These are phyloP conservation scores for Lotmaria passim DNA, from an alignment of 208 protist species.

Conservation along the genomic window DNA sequence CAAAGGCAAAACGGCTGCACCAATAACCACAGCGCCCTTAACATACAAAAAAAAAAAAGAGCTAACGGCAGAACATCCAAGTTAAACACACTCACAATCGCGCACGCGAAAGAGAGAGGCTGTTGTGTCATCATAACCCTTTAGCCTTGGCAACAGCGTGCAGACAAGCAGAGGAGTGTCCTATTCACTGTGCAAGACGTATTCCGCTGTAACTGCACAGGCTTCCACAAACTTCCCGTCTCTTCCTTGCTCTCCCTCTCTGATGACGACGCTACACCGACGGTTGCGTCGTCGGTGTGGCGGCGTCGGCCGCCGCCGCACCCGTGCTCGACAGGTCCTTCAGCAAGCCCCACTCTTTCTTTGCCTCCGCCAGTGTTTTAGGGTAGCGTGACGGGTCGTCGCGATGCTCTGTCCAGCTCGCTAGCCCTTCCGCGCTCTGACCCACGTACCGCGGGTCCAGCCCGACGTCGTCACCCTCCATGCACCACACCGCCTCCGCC, in stretches of 20 bases:
- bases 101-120: too few species aligned
- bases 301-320: not conserved
- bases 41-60: too few species aligned
- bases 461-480: slow-evolving; percentile 87
- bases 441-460: slow-evolving; percentile 82
- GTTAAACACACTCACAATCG: too few species aligned
- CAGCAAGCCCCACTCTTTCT: slow-evolving; percentile 73
- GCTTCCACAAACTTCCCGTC: too few species aligned
- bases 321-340: slow-evolving; percentile 14
- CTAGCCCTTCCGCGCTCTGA: slow-evolving; percentile 51
- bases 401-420: slow-evolving; percentile 50
- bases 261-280: not conserved
- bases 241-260: not conserved
- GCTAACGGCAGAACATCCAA: too few species aligned
- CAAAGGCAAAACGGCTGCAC: too few species aligned
- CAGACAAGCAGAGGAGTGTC: too few species aligned
- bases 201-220: too few species aligned
- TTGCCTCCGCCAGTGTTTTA: slow-evolving; percentile 62
- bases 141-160: too few species aligned
- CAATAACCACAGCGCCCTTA: too few species aligned
- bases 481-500: slow-evolving; percentile 81
- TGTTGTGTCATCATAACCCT: too few species aligned
- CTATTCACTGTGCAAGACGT: too few species aligned
- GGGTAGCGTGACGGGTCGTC: slow-evolving; percentile 64
- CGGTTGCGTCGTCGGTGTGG: not conserved